Conservation (phyloP, 768 basidiomycete genomes). For the Boletus coccyginus region DNA sequence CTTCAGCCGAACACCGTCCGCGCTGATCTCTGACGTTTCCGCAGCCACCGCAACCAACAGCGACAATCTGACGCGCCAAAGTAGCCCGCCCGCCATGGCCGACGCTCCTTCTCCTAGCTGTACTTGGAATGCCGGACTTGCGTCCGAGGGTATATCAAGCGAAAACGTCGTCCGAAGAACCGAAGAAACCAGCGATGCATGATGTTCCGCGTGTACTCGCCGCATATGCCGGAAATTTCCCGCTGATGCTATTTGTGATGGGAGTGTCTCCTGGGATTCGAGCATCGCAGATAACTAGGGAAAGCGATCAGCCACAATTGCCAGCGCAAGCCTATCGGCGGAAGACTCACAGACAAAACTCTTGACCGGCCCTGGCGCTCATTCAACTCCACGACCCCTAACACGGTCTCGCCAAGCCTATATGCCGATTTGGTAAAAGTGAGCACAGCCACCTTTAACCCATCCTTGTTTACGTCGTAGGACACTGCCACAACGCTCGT, state of each 20-base stretch:
- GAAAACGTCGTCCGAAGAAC: constrained; percentile 80
- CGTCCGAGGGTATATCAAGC: constrained; percentile 91
- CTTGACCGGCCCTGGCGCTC: constrained; percentile 60
- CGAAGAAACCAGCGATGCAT: constrained; percentile 70
- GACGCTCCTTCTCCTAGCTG: constrained; percentile 40
- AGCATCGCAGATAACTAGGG: constrained; percentile 81
- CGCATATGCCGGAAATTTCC: constrained; percentile 52
- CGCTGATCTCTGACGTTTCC: constrained; percentile 42
- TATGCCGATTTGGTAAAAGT: constrained; percentile 92
- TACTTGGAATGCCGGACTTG: constrained; percentile 81
- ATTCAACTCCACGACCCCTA: constrained; percentile 88
- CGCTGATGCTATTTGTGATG: constrained; percentile 51
- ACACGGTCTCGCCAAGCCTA: constrained; percentile 87
- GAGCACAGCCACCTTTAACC: constrained; percentile 81
- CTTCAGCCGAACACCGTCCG: constrained; percentile 52
- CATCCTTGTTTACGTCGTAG: constrained; percentile 95
- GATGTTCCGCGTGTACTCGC: constrained; percentile 83
- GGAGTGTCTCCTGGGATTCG: constrained; percentile 85
- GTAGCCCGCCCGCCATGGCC: constrained; percentile 62
- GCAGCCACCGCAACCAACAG: constrained; percentile 76
- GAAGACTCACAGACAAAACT: constrained; percentile 73
- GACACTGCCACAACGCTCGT: constrained; percentile 53
- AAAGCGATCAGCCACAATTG: background rate
- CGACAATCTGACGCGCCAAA: constrained; percentile 87
- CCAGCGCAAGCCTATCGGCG: background rate